Evolutionary conservation across 2,329 filamentous ascomycete genomes (phyloP).

Genomic region (Diaporthe citrichinensis): DNA sequence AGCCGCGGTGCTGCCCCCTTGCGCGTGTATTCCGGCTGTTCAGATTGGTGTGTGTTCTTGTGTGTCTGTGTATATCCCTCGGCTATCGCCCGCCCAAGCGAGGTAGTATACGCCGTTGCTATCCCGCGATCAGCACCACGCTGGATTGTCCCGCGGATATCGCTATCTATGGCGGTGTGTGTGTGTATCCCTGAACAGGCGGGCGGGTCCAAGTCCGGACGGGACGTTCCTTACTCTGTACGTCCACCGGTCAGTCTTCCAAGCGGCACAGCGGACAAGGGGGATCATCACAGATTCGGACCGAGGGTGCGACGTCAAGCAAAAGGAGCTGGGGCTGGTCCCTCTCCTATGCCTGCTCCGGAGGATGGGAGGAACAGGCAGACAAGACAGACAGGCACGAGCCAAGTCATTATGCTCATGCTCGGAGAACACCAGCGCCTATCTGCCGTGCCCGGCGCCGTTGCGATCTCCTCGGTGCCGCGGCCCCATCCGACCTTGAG

Average conservation of each 20-base stretch:
- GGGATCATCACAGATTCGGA: background rate
- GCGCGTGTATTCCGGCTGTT: conserved; percentile 11
- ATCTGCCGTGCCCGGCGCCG: conserved; percentile 31
- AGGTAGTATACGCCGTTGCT: background rate
- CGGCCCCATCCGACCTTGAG: conserved; percentile 13
- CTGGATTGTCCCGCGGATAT: background rate
- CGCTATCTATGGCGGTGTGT: conserved; percentile 12
- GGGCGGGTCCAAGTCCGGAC: background rate
- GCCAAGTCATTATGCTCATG: conserved; percentile 10
- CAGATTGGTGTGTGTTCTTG: background rate
- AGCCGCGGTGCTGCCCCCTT: conserved; percentile 9
- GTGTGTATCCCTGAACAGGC: background rate
- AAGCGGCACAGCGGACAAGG: conserved; percentile 5
- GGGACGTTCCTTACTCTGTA: conserved; percentile 18
- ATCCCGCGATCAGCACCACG: background rate
- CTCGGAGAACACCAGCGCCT: conserved; percentile 9
- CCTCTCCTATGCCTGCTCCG: background rate
- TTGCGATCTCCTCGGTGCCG: conserved; percentile 13
- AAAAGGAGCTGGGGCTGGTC: background rate
- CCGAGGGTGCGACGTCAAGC: conserved; percentile 1
- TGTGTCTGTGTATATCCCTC: background rate
- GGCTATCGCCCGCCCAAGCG: conserved; percentile 11
- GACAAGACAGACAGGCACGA: background rate
- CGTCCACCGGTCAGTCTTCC: conserved; percentile 21
- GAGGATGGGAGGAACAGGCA: background rate